Evolutionary conservation across 148 eudicot genomes (phyloP), one percentile per base, ranked within the genome.

Genomic region (Diospyros kaki): DNA sequence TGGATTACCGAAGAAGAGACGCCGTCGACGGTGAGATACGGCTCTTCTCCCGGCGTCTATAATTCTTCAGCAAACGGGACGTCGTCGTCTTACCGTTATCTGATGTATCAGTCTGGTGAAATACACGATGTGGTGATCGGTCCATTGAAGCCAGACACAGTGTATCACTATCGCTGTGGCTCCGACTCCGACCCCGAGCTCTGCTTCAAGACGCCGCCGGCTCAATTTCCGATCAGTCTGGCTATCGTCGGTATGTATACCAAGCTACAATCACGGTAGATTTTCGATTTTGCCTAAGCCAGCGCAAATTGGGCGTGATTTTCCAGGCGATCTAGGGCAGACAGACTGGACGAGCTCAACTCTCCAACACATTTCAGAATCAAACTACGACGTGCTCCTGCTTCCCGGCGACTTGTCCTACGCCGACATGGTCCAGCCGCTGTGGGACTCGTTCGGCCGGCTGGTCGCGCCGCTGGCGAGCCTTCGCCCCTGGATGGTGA

Each of bases 401-500:
- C 80, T 92, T 0, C 94, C 94, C 0, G 97, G 97, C 0, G 97
- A 92, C 83, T 79, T 92, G 55, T 80, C 97, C 3, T 92, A 92
- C 43, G 97, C 97, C 0, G 93, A 92, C 44, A 50, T 13, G 7
- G 11, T 60, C 51, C 91, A 92, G 51, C 85, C 88, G 0, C 9
- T 12, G 0, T 92, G 97, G 97, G 97, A 92, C 81, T 85, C 93
- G 1, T 92, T 88, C 50, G 94, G 94, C 2, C 83, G 85, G 5
- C 46, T 92, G 18, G 85, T 92, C 0, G 86, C 87, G 75, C 93
- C 94, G 2, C 77, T 87, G n/a, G 88, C 97, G 0, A 90, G 94
- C 85, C 79, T 73, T 4, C 79, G 92, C 44, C 97, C 97, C 0
- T 92, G 92, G 97, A 92, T 92, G 97, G 92, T 88, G 4, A 87